Evolutionary conservation across 352 stramenopile species (phyloP), one percentile per base, ranked within the genome.

Genomic region (Phytophthora agathidicida): DNA sequence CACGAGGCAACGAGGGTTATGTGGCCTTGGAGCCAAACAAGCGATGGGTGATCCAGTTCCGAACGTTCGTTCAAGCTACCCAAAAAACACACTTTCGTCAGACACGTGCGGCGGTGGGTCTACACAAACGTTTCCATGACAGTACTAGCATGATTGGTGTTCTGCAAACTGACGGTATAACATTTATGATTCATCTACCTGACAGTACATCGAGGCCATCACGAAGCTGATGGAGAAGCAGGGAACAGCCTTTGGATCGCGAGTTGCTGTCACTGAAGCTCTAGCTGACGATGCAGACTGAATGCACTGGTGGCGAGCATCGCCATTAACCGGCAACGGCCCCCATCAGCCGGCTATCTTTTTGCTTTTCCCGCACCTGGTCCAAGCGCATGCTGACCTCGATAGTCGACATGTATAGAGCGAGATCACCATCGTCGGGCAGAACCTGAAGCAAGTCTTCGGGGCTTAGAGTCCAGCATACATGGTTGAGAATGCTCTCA

Each of bases 381-480:
- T 87, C 66, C 23, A 90, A 57, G 0, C 71, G 75, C 37, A 88
- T 70, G 39, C 76, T 89, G 35, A 71, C 64, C 68, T 91, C 81
- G 42, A 93, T 77, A 2, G 79, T 89, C 44, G 79, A 77, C 60
- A 93, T 88, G 58, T 90, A 93, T 23, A 90, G 53, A 22, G 74
- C 71, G 14, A 91, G 60, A 44, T 93, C 83, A 7, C 80, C 83
- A 31, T 93, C 82, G 50, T 93, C 86, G 9, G 86, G 86, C 22
- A 95, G 60, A 27, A 95, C 78, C 32, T 91, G 66, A 3, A 95
- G 71, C 16, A 93, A 46, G 19, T 95, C 86, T 54, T 90, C 80
- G 1, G 86, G 82, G 20, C 69, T 76, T 17, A 95, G 70, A n/a
- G 78, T 93, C 7, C 68, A 75, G 58, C 80, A 88, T 17, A 93